Evolutionary conservation across 2,329 filamentous ascomycete genomes (phyloP), one percentile per base, ranked within the genome.

Genomic region (Annulohypoxylon truncatum): DNA sequence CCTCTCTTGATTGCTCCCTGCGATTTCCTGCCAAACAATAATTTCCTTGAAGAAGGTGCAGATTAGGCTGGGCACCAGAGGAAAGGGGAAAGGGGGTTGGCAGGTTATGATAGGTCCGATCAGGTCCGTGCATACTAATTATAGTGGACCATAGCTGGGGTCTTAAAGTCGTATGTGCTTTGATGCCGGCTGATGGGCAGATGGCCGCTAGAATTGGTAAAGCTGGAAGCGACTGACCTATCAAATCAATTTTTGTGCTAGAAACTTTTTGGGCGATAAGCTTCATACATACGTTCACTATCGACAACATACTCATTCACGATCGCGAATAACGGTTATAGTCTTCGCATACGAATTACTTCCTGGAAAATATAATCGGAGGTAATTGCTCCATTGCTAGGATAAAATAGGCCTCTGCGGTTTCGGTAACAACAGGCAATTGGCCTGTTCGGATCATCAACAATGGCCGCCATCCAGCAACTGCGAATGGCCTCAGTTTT

Each of bases 401-500:
- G 28, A n/a, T 13, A 26, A 18, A 40, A 3, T 42, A 56, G 22
- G 10, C 10, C 29, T 13, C 2, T n/a, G 3, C 9, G 29, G 33
- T 18, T 38, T 9, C 4, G 29, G 15, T 2, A 20, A 15, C 24
- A 9, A 40, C 46, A 26, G 20, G 18, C 13, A 15, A 3, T n/a
- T 12, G 18, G 20, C 47, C 40, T 58, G 33, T 28, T 12, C 5
- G 57, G 65, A 31, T 59, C 73, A 79, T 8, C 35, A 31, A 48
- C 71, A 56, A 87, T 87, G 84, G 83, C 84, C 50, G 78, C 78
- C 44, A 64, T 76, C 66, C 79, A 81, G 67, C 76, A 77, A 54
- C 75, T 81, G 29, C 78, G 79, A 58, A 76, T 77, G 29, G 79
- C 79, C 47, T 75, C 75, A 44, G 77, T 79, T 35, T 73, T 81